Evolutionary conservation across 139 green algal species (phyloP), one percentile per base, ranked within the genome.

Genomic region (Closterium sp.): DNA sequence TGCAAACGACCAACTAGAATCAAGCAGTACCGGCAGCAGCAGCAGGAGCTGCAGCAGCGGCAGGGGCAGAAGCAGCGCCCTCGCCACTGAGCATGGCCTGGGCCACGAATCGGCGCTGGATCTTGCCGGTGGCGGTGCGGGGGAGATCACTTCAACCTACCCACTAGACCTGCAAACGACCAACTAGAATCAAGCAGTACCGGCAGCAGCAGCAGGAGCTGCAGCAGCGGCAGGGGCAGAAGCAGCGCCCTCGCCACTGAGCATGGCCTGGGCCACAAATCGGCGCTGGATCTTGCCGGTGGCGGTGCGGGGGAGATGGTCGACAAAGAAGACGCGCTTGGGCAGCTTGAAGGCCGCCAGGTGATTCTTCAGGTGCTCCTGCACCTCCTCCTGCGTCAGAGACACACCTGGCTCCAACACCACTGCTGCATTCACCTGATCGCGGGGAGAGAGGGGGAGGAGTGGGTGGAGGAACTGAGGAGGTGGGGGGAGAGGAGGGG

Each of bases 231-330:
- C 13, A 34, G 86, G 10, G 79, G 86, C 31, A 34, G 86, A 2
- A 88, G 86, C 11, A 34, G 88, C 10, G 88, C 4, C 6, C 4
- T 79, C 42, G 88, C 42, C 38, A 91, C 4, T 95, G 90, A 97
- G 95, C 90, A 97, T 97, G 21, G 94, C 27, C 86, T 94, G 89
- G 4, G 94, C 94, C 84, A 96, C 95, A 94, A 98, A 97, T 89
- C 97, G 95, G 1, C 97, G 92, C 90, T 97, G 97, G 62, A 98
- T 97, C 94, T 98, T 98, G 91, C 97, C 97, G 7, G 97, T 98
- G 34, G 97, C 96, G 2, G 95, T 97, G 93, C 97, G 97, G 42
- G 97, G 97, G 92, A 98, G 89, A n/a, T 90, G 70, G 79, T 97
- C 93, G 1, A 95, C 95, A 45, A 98, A 91, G 89, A 96, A 97